Evolutionary conservation across 164 flowering plant genomes (phyloP), one percentile per base, ranked within the genome.

Genomic region (Santalum album): DNA sequence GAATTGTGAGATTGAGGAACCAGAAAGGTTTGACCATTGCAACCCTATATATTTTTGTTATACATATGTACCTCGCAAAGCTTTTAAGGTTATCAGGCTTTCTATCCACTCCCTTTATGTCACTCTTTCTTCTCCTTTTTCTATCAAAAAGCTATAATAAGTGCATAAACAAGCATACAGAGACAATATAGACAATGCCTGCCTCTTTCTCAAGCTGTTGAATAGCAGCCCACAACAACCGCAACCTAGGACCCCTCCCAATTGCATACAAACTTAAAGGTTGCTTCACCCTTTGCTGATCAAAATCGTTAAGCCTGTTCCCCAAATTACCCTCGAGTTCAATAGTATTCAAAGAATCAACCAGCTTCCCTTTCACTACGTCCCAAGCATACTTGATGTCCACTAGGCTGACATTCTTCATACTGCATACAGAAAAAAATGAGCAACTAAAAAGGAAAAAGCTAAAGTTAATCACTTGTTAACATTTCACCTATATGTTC

Each of bases 171-270:
- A 29, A 29, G 9, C 9, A 9, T 9, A 29, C 4, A 29, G 42
- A 53, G 25, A 65, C 18, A 48, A 52, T 49, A 56, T 38, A 65
- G 59, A 68, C 53, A 64, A 57, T 58, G 75, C 86, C 64, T 81
- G 70, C 99, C 96, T 84, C 89, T 73, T 89, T 73, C 66, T 85
- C 82, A 44, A 89, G 83, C 57, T 57, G 75, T 64, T 76, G 78
- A 68, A 79, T 68, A 63, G 84, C 78, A 66, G 87, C 72, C 83
- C 78, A 79, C 62, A 89, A 82, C 80, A 89, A 71, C 24, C 89
- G 70, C 25, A 89, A 65, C 66, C 87, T 77, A 39, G 94, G 94
- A 59, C 79, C 84, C 48, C 72, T 81, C 59, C 78, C 73, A 61
- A 92, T 49, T 34, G 94, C 94, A 77, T 56, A 66, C 76, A 92